These are phyloP conservation scores for Neurospora cerealis DNA, from an alignment of 495 filamentous ascomycete species.

Conservation along the genomic window DNA sequence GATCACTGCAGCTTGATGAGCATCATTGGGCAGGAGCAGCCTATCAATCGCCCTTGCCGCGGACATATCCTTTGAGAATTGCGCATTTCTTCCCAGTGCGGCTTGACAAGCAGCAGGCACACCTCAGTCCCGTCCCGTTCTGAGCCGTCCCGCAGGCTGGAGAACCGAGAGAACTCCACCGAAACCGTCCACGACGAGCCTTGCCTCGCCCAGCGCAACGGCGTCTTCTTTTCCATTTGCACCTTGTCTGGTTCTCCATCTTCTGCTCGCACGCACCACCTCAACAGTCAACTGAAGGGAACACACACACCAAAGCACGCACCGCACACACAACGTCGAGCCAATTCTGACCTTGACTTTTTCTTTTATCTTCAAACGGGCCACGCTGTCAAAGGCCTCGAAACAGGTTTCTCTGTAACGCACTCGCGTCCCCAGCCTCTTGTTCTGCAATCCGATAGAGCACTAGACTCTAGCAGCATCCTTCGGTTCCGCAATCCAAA, in stretches of 20 bases:
- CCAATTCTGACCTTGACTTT: not conserved
- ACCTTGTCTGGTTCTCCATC: not conserved
- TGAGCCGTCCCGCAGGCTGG: not conserved
- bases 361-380: not conserved
- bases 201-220: not conserved
- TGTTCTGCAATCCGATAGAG: not conserved
- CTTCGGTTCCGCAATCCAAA: not conserved
- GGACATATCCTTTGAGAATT: not conserved
- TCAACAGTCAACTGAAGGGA: not conserved
- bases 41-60: not conserved
- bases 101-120: not conserved
- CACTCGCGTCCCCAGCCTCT: not conserved
- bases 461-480: not conserved
- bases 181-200: not conserved
- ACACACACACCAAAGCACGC: not conserved
- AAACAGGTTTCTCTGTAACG: not conserved
- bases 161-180: not conserved
- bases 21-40: not conserved
- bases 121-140: not conserved
- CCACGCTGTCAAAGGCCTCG: not conserved
- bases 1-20: not conserved
- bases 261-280: not conserved
- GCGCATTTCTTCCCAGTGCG: not conserved
- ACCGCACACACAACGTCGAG: not conserved
- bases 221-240: not conserved